Conservation (phyloP, 2,329 filamentous ascomycete species). For the Paracoccidioides brasiliensis region DNA sequence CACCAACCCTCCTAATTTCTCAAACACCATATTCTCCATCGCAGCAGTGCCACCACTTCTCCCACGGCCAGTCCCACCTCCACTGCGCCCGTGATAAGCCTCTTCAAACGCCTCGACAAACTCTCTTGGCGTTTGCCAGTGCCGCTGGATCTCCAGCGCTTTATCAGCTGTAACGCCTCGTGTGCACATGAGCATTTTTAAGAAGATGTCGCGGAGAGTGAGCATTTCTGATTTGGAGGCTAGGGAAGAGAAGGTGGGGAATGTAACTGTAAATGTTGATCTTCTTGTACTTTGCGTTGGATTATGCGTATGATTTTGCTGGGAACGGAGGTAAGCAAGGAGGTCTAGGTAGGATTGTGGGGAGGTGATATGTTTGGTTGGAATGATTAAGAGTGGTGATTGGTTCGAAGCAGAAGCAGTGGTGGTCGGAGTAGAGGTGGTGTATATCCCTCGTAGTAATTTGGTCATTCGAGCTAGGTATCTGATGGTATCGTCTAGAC, state of each 20-base stretch:
- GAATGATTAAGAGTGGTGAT: constrained; percentile 49
- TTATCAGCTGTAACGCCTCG: constrained; percentile 63
- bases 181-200: constrained; percentile 80
- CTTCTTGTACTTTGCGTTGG: constrained; percentile 45
- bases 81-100: constrained; percentile 14
- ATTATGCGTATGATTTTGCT: constrained; percentile 35
- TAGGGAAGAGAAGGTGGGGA: constrained; percentile 56
- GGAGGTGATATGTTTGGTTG: constrained; percentile 45
- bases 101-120: constrained; percentile 59
- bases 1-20: constrained; percentile 43
- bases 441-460: constrained; percentile 52
- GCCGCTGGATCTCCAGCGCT: constrained; percentile 63
- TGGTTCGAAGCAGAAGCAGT: constrained; percentile 24
- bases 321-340: constrained; percentile 45
- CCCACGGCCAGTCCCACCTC: constrained; percentile 19
- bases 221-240: constrained; percentile 63
- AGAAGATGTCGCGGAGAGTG: constrained; percentile 59
- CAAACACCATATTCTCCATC: constrained; percentile 48
- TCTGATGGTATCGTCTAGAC: constrained; percentile 63
- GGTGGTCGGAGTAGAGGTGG: background rate
- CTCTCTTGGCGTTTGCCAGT: constrained; percentile 61
- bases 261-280: constrained; percentile 49
- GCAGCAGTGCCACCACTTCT: constrained; percentile 32
- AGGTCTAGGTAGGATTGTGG: constrained; percentile 54
- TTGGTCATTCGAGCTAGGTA: constrained; percentile 62